Conservation (phyloP, 805 yeast species). For the Yamadazyma sp. region DNA sequence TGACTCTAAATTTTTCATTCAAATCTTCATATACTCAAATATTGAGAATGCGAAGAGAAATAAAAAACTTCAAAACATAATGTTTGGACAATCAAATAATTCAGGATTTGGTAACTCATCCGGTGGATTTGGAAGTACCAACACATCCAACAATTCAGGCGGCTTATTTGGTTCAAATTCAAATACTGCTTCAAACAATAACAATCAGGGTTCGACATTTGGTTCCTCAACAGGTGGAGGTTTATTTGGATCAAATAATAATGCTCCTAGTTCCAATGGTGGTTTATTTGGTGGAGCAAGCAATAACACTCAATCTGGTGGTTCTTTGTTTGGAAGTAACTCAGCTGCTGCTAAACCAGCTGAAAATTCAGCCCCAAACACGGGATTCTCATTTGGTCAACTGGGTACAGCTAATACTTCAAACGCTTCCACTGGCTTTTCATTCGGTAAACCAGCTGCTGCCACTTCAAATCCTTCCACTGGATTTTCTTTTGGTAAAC, state of each 20-base stretch:
- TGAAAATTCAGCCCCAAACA: no score
- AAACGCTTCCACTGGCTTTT: constrained; percentile 9
- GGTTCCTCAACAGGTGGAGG: constrained; percentile 12
- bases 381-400: constrained; percentile 5
- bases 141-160: constrained; percentile 9
- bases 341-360: no score
- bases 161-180: constrained; percentile 16
- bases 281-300: constrained; percentile 1
- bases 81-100: constrained; percentile 8
- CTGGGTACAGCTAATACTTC: not conserved
- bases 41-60: constrained; percentile 1
- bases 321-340: constrained; percentile 5
- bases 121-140: constrained; percentile 17
- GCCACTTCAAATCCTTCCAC: constrained; percentile 10
- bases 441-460: constrained; percentile 13
- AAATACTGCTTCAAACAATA: no score
- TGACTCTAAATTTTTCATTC: no score
- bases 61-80: constrained; percentile 4
- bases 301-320: constrained; percentile 8
- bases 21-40: no score
- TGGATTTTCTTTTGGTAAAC: constrained; percentile 15
- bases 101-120: constrained; percentile 7
- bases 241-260: constrained; percentile 21
- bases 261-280: constrained; percentile 6
- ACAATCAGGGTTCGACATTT: not conserved